Evolutionary conservation across 2,329 filamentous ascomycete genomes (phyloP).

Genomic region (Hypoxylon sp.): DNA sequence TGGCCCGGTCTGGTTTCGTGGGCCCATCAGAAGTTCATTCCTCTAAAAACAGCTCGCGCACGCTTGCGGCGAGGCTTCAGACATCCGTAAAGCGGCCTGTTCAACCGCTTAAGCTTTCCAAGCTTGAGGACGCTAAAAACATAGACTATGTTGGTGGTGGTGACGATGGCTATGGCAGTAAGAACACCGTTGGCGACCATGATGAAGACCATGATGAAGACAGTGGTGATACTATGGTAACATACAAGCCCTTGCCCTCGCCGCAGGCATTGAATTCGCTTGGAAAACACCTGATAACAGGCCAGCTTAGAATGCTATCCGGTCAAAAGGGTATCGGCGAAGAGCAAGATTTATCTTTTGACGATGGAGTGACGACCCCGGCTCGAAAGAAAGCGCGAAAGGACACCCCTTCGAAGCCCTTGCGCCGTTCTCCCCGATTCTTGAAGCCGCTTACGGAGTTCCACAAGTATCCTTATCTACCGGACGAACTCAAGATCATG

Average conservation of each 20-base stretch:
- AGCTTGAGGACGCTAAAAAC: constrained; percentile 40
- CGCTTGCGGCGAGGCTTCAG: constrained; percentile 31
- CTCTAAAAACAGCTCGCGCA: constrained; percentile 13
- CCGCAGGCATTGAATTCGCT: not conserved
- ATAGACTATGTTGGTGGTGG: constrained; percentile 26
- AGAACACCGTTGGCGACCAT: not conserved
- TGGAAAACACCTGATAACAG: constrained; percentile 13
- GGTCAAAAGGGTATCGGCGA: constrained; percentile 17
- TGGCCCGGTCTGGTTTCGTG: constrained; percentile 10
- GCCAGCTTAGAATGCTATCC: constrained; percentile 25
- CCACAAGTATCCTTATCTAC: constrained; percentile 45
- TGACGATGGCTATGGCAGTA: not conserved
- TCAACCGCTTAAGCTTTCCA: constrained; percentile 22
- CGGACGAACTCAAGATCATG: constrained; percentile 47
- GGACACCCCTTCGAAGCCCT: not conserved
- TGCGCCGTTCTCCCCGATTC: constrained; percentile 48
- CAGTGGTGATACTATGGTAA: no score
- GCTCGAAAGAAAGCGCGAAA: constrained; percentile 12
- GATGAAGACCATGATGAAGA: constrained; percentile 11
- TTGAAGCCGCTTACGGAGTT: constrained; percentile 48
- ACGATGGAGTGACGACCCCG: not conserved
- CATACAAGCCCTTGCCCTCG: constrained; percentile 2
- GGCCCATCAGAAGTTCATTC: constrained; percentile 10
- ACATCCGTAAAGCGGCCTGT: constrained; percentile 16
- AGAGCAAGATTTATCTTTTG: not conserved